Percentiles rank a stretch among this genome's conserved stretches.
phyloP scores from a whole-genome alignment of 345 rosid species.

The Hypericum androsaemum region DNA sequence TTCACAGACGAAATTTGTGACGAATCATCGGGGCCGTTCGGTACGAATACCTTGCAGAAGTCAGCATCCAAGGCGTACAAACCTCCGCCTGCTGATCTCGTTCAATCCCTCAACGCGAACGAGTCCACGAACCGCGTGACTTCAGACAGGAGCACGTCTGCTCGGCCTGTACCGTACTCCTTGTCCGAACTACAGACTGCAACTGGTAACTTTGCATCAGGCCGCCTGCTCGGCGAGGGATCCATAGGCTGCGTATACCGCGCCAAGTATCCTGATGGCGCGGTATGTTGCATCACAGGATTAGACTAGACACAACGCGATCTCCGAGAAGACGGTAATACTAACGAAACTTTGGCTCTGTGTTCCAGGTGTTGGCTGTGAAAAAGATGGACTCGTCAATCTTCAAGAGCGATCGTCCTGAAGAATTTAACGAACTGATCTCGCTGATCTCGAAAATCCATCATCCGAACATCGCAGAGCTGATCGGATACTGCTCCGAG shows the following conservation, averaged over 20 bases:
- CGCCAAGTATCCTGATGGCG: conserved; percentile 68
- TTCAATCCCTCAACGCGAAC: conserved; percentile 39
- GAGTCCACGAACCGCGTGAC: conserved; percentile 48
- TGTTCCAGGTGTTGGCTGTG: conserved; percentile 59
- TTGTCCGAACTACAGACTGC: conserved; percentile 59
- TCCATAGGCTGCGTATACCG: conserved; percentile 68
- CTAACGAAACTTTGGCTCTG: neutral
- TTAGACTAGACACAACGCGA: too few relatives aligned
- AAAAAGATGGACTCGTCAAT: conserved; percentile 74
- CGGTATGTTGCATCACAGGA: conserved; percentile 29
- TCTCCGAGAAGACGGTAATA: too few relatives aligned
- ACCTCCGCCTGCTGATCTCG: conserved; percentile 34
- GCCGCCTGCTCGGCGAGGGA: conserved; percentile 74
- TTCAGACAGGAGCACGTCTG: conserved; percentile 40
- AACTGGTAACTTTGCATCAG: conserved; percentile 48
- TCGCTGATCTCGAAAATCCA: conserved; percentile 61
- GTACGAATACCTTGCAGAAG: conserved; percentile 37
- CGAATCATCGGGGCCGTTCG: conserved; percentile 33
- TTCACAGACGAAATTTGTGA: conserved; percentile 30
- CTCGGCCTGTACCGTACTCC: conserved; percentile 32
- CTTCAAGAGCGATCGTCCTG: conserved; percentile 32
- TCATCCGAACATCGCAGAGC: conserved; percentile 73
- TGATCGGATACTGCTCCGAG: conserved; percentile 74
- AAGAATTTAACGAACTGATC: conserved; percentile 50
- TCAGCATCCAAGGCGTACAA: conserved; percentile 50